Base-by-base conservation (phyloP, 2,329 filamentous ascomycete species). In the Fusarium cicatricum region DNA sequence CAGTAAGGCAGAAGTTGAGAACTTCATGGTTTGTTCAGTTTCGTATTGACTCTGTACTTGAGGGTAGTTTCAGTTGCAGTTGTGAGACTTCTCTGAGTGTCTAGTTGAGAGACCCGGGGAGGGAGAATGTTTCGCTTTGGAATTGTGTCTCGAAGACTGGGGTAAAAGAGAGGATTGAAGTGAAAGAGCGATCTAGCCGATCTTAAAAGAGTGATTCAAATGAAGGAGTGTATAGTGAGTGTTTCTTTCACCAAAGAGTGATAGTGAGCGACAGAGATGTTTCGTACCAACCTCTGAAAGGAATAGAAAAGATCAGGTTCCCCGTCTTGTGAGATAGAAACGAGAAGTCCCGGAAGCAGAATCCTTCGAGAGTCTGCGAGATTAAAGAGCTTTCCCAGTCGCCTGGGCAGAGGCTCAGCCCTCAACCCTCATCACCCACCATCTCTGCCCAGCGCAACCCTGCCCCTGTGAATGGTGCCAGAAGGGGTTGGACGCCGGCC, bases 11-110 rank as follows among this genome's bases (percentile, higher is more conserved):
- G 67, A 40, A n/a, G 62, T 53, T 2, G 65, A 57, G 50, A 67
- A 60, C 66, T 72, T 76, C 74, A 76, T 76, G n/a, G 8, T 58
- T 19, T 37, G 29, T 10, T 42, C 19, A 38, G n/a, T 7, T 32
- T 39, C 46, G 38, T 50, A 12, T 45, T 19, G 33, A 29, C 3
- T 23, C 15, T 5, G 10, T 16, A 41, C n/a, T 29, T 34, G 5
- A 40, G 10, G 11, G 31, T 12, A 19, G 17, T 33, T 38, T 41
- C 32, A 36, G 37, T 23, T 29, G 19, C 19, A 47, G 21, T 29
- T 37, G 29, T 45, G 26, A 52, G 52, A 47, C 55, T 36, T 28
- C 29, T 48, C 29, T 23, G 21, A 26, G 51, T 19, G 26, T 31
- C 14, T 44, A 10, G 26, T 19, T 44, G 34, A 41, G 21, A 16